Evolutionary conservation across 2,329 filamentous ascomycete species (phyloP).

Genomic region (Paecilomyces fulvus): DNA sequence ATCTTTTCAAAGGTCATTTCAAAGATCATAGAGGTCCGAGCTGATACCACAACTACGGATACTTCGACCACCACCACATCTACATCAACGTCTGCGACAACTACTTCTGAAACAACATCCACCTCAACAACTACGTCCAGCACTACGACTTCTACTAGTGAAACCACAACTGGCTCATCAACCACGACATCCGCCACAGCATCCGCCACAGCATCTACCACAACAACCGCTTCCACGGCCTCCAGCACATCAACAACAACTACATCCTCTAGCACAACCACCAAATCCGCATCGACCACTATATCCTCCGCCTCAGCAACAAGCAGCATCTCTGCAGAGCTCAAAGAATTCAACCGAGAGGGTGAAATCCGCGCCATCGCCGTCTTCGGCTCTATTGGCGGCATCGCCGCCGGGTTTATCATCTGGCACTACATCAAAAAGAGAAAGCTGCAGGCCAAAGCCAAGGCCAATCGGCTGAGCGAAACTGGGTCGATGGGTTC

Average conservation of each 20-base stretch:
- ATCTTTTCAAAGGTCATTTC: neutral
- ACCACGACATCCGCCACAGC: neutral
- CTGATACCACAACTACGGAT: neutral
- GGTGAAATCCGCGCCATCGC: neutral
- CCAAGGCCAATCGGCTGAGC: neutral
- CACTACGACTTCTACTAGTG: neutral
- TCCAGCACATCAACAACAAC: neutral
- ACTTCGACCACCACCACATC: neutral
- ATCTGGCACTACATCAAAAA: neutral
- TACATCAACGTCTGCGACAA: neutral
- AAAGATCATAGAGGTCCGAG: neutral
- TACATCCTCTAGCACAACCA: neutral
- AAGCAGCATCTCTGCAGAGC: neutral
- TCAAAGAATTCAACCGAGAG: neutral
- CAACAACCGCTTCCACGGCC: neutral
- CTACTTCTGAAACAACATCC: neutral
- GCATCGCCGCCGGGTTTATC: neutral
- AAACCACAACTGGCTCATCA: neutral
- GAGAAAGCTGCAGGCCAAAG: neutral
- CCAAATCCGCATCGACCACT: neutral
- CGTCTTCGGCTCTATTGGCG: neutral
- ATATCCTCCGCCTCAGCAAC: neutral
- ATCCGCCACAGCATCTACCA: neutral
- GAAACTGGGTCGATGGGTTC: neutral
- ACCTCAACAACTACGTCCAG: neutral